These are phyloP conservation scores for Chlorella sp. DNA, from an alignment of 139 green algal genomes.

Conservation along the genomic window DNA sequence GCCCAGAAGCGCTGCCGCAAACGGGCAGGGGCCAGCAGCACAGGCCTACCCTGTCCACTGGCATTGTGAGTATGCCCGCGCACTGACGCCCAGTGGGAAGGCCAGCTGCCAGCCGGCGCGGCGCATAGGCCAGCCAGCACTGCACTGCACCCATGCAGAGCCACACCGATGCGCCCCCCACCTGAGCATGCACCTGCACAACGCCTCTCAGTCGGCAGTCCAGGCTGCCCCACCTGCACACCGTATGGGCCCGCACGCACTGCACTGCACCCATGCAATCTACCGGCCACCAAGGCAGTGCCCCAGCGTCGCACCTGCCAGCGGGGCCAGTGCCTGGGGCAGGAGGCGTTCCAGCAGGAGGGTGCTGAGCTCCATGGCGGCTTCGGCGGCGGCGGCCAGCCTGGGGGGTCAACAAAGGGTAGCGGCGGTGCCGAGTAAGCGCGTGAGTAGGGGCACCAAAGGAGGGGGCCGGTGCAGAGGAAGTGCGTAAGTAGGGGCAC, in stretches of 20 bases:
- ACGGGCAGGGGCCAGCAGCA: too few species aligned
- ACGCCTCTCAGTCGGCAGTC: not conserved
- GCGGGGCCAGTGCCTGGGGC: constrained; percentile 16
- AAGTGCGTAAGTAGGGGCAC: too few species aligned
- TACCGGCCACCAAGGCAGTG: not conserved
- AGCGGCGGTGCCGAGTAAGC: not conserved
- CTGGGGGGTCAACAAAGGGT: not conserved
- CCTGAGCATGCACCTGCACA: not conserved
- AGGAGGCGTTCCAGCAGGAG: constrained; percentile 35
- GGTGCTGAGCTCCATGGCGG: constrained; percentile 37
- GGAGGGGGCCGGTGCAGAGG: not conserved
- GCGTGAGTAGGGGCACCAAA: not conserved
- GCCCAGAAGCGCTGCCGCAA: too few species aligned
- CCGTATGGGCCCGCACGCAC: not conserved
- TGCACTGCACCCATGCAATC: not conserved
- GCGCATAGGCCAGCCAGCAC: too few species aligned
- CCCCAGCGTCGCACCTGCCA: constrained; percentile 1
- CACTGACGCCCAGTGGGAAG: too few species aligned
- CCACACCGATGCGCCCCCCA: not conserved
- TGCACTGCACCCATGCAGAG: not conserved
- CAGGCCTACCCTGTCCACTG: too few species aligned
- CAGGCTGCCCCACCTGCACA: not conserved
- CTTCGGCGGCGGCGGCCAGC: constrained; percentile 18
- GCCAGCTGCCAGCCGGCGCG: too few species aligned
- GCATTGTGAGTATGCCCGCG: too few species aligned